A percentile compares a stretch with the other conserved stretches of the same genome.
These are phyloP conservation scores for Pythium vanterpoolii DNA, from an alignment of 352 stramenopile genomes.

Conservation along the genomic window DNA sequence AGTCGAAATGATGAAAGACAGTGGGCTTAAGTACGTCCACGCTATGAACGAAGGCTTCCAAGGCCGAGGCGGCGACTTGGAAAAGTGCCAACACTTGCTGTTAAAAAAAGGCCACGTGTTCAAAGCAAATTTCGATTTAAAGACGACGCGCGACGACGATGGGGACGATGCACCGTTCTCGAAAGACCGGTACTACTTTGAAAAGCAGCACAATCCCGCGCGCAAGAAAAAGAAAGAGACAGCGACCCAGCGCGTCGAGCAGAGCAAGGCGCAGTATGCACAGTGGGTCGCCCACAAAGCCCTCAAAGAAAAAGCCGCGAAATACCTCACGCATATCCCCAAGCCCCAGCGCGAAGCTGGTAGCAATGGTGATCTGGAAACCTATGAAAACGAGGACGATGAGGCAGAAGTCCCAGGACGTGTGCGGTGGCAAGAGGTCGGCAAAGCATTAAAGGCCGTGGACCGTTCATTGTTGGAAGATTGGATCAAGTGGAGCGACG, in stretches of 20 bases:
- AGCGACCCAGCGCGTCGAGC: constrained; percentile 40
- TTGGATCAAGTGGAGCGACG: constrained; percentile 83
- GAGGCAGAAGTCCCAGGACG: constrained; percentile 23
- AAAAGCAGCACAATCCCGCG: constrained; percentile 58
- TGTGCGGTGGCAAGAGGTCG: constrained; percentile 77
- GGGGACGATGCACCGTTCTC: constrained; percentile 54
- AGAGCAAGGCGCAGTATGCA: constrained; percentile 72
- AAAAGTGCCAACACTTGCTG: constrained; percentile 72
- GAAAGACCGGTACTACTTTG: constrained; percentile 71
- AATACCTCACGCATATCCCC: constrained; percentile 68
- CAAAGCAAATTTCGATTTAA: constrained; percentile 62
- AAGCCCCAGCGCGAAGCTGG: constrained; percentile 31
- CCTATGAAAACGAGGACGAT: constrained; percentile 28
- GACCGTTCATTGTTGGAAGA: constrained; percentile 77
- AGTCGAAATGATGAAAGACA: constrained; percentile 70
- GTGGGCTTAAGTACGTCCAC: constrained; percentile 80
- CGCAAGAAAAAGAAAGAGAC: constrained; percentile 48
- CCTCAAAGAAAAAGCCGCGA: constrained; percentile 68
- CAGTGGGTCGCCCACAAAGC: constrained; percentile 80
- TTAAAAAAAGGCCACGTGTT: constrained; percentile 75
- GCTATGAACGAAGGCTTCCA: constrained; percentile 86
- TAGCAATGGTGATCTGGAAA: constrained; percentile 21
- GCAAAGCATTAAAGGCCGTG: constrained; percentile 86
- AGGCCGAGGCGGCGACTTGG: constrained; percentile 73
- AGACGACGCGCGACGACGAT: constrained; percentile 31